phyloP scores from a whole-genome alignment of 2,329 filamentous ascomycete species.

The Colletotrichum kahawae region DNA sequence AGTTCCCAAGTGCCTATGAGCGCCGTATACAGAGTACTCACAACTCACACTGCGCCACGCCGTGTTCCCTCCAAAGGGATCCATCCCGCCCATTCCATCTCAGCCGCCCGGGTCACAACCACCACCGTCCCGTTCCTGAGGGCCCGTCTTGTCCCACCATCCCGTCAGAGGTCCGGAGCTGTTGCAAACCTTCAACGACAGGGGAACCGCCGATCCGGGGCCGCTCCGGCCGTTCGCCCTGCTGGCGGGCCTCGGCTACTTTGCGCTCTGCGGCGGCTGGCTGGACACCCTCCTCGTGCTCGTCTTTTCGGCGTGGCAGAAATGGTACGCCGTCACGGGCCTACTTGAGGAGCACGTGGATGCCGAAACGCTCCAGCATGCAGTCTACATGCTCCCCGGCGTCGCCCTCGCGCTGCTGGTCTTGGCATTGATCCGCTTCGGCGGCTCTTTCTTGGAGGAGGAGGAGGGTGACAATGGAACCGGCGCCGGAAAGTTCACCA shows the following conservation, averaged over 20 bases:
- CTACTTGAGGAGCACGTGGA: background rate
- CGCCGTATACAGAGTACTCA: background rate
- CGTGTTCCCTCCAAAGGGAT: background rate
- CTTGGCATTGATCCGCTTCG: background rate
- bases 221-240: conserved; percentile 6
- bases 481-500: conserved; percentile 22
- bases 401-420: conserved; percentile 1
- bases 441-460: background rate
- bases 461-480: background rate
- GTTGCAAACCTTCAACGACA: background rate
- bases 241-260: conserved; percentile 24
- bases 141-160: background rate
- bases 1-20: background rate
- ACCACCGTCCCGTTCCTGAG: background rate
- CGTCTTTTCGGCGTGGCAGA: conserved; percentile 27
- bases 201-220: background rate
- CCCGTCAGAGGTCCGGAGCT: background rate
- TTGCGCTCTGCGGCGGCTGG: conserved; percentile 23
- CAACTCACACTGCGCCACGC: background rate
- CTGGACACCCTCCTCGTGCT: conserved; percentile 30
- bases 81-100: background rate
- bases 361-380: background rate
- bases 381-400: background rate
- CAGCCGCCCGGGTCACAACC: background rate
- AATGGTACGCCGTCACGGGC: background rate